A percentile compares a stretch with the other conserved stretches of the same genome.
phyloP scores from a whole-genome alignment of 2,329 filamentous ascomycete genomes.

The Clonostachys rhizophaga region DNA sequence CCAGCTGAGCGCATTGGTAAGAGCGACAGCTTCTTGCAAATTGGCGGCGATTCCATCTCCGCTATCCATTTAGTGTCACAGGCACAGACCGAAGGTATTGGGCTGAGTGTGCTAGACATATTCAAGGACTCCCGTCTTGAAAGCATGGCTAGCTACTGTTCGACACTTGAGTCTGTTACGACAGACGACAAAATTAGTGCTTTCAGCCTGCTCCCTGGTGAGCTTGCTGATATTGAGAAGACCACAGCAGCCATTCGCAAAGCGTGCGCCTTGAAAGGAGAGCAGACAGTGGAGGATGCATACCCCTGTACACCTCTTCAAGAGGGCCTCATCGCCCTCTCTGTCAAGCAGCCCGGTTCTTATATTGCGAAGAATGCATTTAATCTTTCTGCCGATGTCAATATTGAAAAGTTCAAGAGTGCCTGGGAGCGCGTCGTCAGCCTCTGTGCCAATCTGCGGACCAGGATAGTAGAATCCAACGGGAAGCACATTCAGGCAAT shows the following conservation, averaged over 20 bases:
- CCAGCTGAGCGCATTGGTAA: slow-evolving; percentile 7
- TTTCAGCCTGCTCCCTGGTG: background rate
- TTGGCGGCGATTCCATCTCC: slow-evolving; percentile 30
- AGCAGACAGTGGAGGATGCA: slow-evolving; percentile 16
- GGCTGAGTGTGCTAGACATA: slow-evolving; percentile 29
- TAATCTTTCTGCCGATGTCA: slow-evolving; percentile 2
- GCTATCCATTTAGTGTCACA: slow-evolving; percentile 6
- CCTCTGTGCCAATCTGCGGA: slow-evolving; percentile 8
- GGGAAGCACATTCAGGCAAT: background rate
- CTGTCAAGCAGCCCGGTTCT: slow-evolving; percentile 11
- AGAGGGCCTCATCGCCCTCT: slow-evolving; percentile 25
- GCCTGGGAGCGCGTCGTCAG: slow-evolving; percentile 9
- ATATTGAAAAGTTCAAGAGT: slow-evolving; percentile 6
- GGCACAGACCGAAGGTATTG: slow-evolving; percentile 11
- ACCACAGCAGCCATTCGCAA: background rate
- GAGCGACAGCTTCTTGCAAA: slow-evolving; percentile 14
- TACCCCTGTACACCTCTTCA: slow-evolving; percentile 30
- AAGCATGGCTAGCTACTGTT: background rate
- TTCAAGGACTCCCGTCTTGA: slow-evolving; percentile 14
- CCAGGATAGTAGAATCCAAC: slow-evolving; percentile 8
- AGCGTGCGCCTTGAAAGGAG: background rate
- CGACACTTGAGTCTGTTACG: background rate
- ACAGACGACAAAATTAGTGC: background rate
- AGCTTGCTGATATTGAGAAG: background rate
- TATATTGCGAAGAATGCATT: slow-evolving; percentile 10